Conservation (phyloP, 2,329 filamentous ascomycete species). For the Paracamarosporium sp. region DNA sequence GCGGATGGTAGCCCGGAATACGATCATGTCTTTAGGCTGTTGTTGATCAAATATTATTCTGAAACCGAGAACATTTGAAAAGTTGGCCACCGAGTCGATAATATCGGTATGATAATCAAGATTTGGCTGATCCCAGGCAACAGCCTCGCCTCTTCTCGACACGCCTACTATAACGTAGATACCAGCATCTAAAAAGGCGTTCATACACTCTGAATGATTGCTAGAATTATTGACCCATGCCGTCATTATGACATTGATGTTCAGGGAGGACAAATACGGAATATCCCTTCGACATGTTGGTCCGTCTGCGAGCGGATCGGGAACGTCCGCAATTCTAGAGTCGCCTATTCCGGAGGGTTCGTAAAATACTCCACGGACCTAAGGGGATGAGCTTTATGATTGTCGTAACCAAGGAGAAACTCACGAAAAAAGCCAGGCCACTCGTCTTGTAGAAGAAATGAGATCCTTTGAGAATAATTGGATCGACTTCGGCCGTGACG, state of each 20-base stretch:
- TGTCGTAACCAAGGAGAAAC: background rate
- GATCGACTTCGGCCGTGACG: constrained; percentile 4
- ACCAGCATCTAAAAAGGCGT: background rate
- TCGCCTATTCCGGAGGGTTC: background rate
- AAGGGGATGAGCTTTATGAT: background rate
- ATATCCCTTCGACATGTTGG: constrained; percentile 6
- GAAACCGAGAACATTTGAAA: constrained; percentile 2
- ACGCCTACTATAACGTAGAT: constrained; percentile 1
- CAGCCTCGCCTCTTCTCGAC: background rate
- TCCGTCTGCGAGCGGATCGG: constrained; percentile 7
- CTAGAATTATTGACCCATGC: background rate
- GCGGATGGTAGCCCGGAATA: background rate
- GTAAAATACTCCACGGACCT: constrained; percentile 1
- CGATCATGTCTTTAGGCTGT: background rate
- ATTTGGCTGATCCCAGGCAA: background rate
- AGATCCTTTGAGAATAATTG: constrained; percentile 3
- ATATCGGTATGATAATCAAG: background rate
- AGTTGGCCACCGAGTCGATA: background rate
- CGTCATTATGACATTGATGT: background rate
- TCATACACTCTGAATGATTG: constrained; percentile 2
- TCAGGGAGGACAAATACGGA: background rate
- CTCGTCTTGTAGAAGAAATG: constrained; percentile 6
- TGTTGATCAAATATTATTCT: background rate
- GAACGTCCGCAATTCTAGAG: background rate
- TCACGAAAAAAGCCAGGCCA: constrained; percentile 4